Evolutionary conservation across 768 basidiomycete genomes (phyloP).

Genomic region (Serpula lacrymans): DNA sequence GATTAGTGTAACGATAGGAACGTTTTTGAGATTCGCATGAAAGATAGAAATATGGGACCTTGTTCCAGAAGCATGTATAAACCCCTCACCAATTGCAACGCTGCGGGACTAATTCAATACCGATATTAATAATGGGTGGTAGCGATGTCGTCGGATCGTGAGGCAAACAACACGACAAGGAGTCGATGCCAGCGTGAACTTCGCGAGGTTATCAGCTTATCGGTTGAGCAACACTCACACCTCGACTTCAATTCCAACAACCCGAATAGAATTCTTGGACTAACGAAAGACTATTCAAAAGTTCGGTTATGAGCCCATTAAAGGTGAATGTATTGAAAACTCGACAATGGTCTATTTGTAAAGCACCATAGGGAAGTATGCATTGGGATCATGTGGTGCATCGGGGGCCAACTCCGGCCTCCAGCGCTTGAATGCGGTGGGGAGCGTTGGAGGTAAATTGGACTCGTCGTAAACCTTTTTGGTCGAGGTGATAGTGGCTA

Average conservation of each 20-base stretch:
- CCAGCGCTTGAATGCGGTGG: conserved; percentile 71
- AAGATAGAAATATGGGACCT: background rate
- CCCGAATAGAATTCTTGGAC: conserved; percentile 29
- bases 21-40: background rate
- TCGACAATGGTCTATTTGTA: conserved; percentile 39
- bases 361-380: conserved; percentile 83
- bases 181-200: too few species aligned
- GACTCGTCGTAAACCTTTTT: conserved; percentile 58
- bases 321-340: too few species aligned
- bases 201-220: too few species aligned
- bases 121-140: conserved; percentile 2
- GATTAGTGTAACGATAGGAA: background rate
- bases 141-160: conserved; percentile 22
- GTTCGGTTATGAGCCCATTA: too few species aligned
- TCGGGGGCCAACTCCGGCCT: conserved; percentile 63
- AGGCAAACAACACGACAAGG: too few species aligned
- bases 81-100: background rate
- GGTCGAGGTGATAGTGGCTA: conserved; percentile 56
- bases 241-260: conserved; percentile 40
- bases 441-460: conserved; percentile 72
- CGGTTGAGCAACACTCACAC: too few species aligned
- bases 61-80: background rate
- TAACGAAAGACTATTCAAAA: background rate
- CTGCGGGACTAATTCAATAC: background rate
- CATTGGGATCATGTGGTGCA: conserved; percentile 77